Evolutionary conservation across 371 early-diverging fungal genomes (phyloP).

Genomic region (Rhizopus arrhizus): DNA sequence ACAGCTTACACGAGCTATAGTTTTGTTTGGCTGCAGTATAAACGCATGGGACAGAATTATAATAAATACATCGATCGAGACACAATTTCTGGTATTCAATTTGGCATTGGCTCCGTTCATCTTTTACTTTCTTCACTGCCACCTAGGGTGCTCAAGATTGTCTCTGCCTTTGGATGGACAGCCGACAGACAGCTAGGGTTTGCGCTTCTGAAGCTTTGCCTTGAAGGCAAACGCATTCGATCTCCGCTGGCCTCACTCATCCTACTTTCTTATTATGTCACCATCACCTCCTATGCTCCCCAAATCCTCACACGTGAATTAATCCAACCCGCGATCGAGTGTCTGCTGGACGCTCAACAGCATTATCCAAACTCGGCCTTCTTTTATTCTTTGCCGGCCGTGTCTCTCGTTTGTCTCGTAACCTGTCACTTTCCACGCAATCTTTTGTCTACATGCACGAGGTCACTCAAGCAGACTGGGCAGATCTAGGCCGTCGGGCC

Average conservation of each 20-base stretch:
- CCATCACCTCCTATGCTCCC: slow-evolving; percentile 43
- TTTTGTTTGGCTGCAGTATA: slow-evolving; percentile 52
- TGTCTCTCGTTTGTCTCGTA: slow-evolving; percentile 46
- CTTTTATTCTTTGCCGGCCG: slow-evolving; percentile 62
- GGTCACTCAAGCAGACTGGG: slow-evolving; percentile 43
- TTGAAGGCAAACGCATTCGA: slow-evolving; percentile 55
- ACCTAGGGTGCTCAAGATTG: slow-evolving; percentile 54
- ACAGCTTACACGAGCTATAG: slow-evolving; percentile 47
- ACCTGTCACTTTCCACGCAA: slow-evolving; percentile 55
- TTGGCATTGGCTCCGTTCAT: slow-evolving; percentile 65
- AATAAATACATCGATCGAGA: slow-evolving; percentile 45
- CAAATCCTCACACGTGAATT: slow-evolving; percentile 31
- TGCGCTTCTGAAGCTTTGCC: slow-evolving; percentile 51
- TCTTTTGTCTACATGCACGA: slow-evolving; percentile 52
- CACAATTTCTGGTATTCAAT: slow-evolving; percentile 53
- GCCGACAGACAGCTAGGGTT: slow-evolving; percentile 62
- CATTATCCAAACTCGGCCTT: slow-evolving; percentile 59
- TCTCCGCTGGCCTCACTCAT: slow-evolving; percentile 62
- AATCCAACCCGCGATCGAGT: slow-evolving; percentile 36
- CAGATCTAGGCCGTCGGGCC: slow-evolving; percentile 50
- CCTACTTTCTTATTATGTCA: slow-evolving; percentile 45
- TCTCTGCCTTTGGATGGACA: slow-evolving; percentile 63
- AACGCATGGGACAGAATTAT: slow-evolving; percentile 44
- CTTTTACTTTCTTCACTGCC: slow-evolving; percentile 63
- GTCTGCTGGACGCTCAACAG: slow-evolving; percentile 45